These are phyloP conservation scores for Nakaseomyces sp. DNA, from an alignment of 1,139 yeast species.

Conservation along the genomic window DNA sequence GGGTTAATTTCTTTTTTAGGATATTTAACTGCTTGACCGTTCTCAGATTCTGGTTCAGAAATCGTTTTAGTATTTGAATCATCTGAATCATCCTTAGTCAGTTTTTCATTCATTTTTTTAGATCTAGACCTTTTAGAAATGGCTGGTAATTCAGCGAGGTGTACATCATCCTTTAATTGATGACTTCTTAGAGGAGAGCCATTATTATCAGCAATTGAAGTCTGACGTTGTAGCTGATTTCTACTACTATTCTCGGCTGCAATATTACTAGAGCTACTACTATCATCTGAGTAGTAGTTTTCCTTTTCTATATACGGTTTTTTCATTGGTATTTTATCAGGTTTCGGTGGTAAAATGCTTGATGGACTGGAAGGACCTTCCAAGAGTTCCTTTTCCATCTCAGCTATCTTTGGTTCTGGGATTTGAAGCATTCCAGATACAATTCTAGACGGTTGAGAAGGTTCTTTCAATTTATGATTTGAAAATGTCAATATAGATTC, in stretches of 20 bases:
- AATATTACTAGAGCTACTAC: slow-evolving; percentile 1
- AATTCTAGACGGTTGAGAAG: slow-evolving; percentile 34
- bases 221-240: slow-evolving; percentile 17
- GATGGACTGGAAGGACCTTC: slow-evolving; percentile 33
- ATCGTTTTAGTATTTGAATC: not conserved
- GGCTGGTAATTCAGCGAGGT: slow-evolving; percentile 25
- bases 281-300: slow-evolving; percentile 12
- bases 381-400: slow-evolving; percentile 31
- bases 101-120: not conserved
- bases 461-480: slow-evolving; percentile 8
- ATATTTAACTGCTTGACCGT: not conserved
- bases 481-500: not conserved
- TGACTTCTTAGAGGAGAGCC: slow-evolving; percentile 28
- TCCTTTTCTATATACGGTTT: slow-evolving; percentile 22
- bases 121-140: not conserved
- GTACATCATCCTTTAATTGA: slow-evolving; percentile 17
- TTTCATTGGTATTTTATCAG: slow-evolving; percentile 32
- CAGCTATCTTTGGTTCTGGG: slow-evolving; percentile 36
- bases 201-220: slow-evolving; percentile 29
- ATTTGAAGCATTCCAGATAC: slow-evolving; percentile 58
- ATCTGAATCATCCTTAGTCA: not conserved
- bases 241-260: slow-evolving; percentile 10
- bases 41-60: not conserved
- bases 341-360: slow-evolving; percentile 26
- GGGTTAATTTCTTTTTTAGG: slow-evolving; percentile 7